These are phyloP conservation scores for Monilinia aucupariae DNA, from an alignment of 2,329 filamentous ascomycete genomes.

Conservation along the genomic window DNA sequence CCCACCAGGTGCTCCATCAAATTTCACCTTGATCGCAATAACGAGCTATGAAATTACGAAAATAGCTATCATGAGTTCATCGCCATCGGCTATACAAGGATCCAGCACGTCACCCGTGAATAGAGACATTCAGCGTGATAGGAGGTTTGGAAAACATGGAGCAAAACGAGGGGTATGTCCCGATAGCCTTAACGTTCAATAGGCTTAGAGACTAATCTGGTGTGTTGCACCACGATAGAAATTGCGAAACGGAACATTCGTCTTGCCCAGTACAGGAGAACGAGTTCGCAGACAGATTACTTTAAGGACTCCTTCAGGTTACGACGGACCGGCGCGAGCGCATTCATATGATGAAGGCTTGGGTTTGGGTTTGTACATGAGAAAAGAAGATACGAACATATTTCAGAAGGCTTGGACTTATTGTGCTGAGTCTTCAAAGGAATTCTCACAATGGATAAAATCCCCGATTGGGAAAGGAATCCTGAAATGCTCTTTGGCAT, in stretches of 20 bases:
- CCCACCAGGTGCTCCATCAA: too few species aligned
- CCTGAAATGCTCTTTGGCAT: slow-evolving; percentile 86
- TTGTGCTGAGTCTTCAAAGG: slow-evolving; percentile 36
- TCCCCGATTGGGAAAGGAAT: slow-evolving; percentile 74
- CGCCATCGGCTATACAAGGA: slow-evolving; percentile 7
- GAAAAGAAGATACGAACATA: slow-evolving; percentile 26
- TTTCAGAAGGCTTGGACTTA: slow-evolving; percentile 34
- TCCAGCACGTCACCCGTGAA: not conserved
- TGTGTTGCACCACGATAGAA: slow-evolving; percentile 44
- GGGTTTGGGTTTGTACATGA: slow-evolving; percentile 10
- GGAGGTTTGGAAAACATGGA: slow-evolving; percentile 12
- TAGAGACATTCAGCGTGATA: slow-evolving; percentile 11
- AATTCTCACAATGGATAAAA: slow-evolving; percentile 54
- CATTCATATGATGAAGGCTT: slow-evolving; percentile 16
- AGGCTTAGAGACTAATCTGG: slow-evolving; percentile 1
- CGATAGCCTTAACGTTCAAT: slow-evolving; percentile 28
- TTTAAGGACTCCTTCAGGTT: slow-evolving; percentile 51
- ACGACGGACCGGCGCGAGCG: slow-evolving; percentile 22
- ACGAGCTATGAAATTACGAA: slow-evolving; percentile 13
- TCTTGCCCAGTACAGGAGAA: slow-evolving; percentile 81
- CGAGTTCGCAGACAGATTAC: slow-evolving; percentile 76
- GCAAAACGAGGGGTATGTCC: slow-evolving; percentile 14
- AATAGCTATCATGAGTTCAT: slow-evolving; percentile 10
- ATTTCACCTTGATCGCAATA: not conserved
- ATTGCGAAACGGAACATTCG: slow-evolving; percentile 79